Base-by-base conservation (phyloP, 2,329 filamentous ascomycete genomes). In the Pseudogymnoascus sp. region DNA sequence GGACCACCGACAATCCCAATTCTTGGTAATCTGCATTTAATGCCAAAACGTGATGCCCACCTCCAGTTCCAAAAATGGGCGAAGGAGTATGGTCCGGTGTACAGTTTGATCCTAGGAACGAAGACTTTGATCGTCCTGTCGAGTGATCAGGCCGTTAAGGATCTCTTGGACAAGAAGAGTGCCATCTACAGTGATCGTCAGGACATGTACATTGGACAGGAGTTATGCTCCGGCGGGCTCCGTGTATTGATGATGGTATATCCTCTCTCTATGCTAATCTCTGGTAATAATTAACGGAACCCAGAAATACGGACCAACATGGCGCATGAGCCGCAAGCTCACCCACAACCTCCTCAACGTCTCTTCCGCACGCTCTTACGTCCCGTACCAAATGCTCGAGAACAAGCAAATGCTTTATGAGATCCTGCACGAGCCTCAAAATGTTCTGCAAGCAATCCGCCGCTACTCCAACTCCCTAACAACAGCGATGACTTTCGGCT, bases 201-300 rank as follows among this genome's bases (percentile, higher is more conserved):
- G 25, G 59, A 61, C 2, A 63, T 63, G 59, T 67, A 65, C 60
- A 59, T 66, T n/a, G 63, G 49, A 12, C 59, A 63, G 59, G 60
- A 59, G 2, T 5, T 66, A 2, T 78, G 80, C 61, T 76, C 76
- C 6, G 71, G 74, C 1, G 77, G 77, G 1, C 74, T 80, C 64
- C 79, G 81, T 63, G 68, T 80, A 5, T 69, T 80, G 6, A 66
- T 78, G 18, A 79, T 81, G 76, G 70, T 78, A 59, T 78, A 80
- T 55, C 76, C 76, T 0, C 59, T 28, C 9, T 33, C 25, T 28
- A 14, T 31, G 7, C 33, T 64, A 18, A 16, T 62, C 16, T 77
- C 76, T 8, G 79, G 78, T 63, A 67, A 78, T 4, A 70, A 69
- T 62, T 77, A 73, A 71, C 71, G 71, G 16, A 67, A 75, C 23